These are phyloP conservation scores for Malassezia psittaci DNA, from an alignment of 1,284 basidiomycete genomes.

Conservation along the genomic window DNA sequence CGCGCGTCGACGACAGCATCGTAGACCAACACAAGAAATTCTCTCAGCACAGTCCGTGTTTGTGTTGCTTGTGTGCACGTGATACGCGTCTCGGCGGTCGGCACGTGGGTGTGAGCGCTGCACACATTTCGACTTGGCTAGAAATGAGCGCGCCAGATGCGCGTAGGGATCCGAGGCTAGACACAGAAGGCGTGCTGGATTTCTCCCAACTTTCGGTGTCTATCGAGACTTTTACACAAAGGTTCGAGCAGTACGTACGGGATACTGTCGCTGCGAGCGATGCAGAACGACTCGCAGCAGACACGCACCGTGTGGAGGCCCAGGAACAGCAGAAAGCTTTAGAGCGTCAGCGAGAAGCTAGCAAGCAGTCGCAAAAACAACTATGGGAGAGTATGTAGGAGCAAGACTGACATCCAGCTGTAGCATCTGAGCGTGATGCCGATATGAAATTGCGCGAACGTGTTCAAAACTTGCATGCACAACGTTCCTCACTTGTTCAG, in stretches of 20 bases:
- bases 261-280: slow-evolving; percentile 28
- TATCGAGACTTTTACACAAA: slow-evolving; percentile 23
- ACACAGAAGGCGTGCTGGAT: slow-evolving; percentile 18
- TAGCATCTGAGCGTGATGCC: slow-evolving; percentile 28
- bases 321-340: slow-evolving; percentile 22
- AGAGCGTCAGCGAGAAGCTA: slow-evolving; percentile 22
- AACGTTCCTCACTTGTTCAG: slow-evolving; percentile 28
- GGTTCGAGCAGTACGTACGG: slow-evolving; percentile 31
- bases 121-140: not conserved
- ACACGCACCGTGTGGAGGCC: slow-evolving; percentile 25
- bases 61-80: not conserved
- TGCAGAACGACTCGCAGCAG: slow-evolving; percentile 28
- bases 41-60: not conserved
- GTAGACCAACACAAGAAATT: not conserved
- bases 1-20: slow-evolving; percentile 1
- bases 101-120: not conserved
- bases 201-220: slow-evolving; percentile 27
- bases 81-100: not conserved
- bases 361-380: slow-evolving; percentile 27
- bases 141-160: not conserved
- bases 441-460: slow-evolving; percentile 26
- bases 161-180: not conserved
- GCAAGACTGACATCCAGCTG: slow-evolving; percentile 7
- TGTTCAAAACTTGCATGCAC: slow-evolving; percentile 26
- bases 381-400: slow-evolving; percentile 27